Evolutionary conservation across 2,329 filamentous ascomycete genomes (phyloP).

Genomic region (Dothiorella sarmentorum): DNA sequence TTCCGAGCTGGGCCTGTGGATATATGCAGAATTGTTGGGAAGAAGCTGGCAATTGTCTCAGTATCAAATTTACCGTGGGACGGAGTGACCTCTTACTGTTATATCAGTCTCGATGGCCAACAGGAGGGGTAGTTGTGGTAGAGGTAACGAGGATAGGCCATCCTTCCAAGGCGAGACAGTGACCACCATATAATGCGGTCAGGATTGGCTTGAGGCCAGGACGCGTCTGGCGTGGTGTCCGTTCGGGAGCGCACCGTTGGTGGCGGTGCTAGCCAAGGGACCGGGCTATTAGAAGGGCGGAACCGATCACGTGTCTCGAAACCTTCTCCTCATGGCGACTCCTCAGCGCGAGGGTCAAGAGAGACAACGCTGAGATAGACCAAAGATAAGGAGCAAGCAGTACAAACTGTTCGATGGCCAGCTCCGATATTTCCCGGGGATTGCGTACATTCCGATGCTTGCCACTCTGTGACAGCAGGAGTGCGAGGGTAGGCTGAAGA

Average conservation of each 20-base stretch:
- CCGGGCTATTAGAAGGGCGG: conserved; percentile 16
- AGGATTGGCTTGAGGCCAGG: neutral
- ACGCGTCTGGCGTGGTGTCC: neutral
- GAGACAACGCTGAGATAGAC: conserved; percentile 13
- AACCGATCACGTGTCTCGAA: conserved; percentile 9
- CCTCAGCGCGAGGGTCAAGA: conserved; percentile 14
- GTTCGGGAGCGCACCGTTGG: neutral
- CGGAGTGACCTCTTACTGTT: neutral
- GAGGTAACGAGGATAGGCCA: neutral
- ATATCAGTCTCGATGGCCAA: neutral
- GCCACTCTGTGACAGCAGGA: neutral
- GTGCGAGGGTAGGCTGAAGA: neutral
- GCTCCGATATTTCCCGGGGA: neutral
- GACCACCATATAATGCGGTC: neutral
- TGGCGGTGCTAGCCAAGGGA: conserved; percentile 17
- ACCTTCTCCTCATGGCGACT: conserved; percentile 10
- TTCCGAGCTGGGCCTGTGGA: too few relatives aligned
- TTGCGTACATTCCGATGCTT: conserved; percentile 11
- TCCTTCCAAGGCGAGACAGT: neutral
- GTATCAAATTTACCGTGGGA: too few relatives aligned
- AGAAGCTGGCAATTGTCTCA: neutral
- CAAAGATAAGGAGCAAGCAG: conserved; percentile 6
- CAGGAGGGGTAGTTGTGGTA: neutral
- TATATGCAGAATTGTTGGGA: too few relatives aligned
- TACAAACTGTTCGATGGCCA: neutral